Evolutionary conservation across 1,139 yeast genomes (phyloP).

Genomic region (Debaryomyces subglobosus): DNA sequence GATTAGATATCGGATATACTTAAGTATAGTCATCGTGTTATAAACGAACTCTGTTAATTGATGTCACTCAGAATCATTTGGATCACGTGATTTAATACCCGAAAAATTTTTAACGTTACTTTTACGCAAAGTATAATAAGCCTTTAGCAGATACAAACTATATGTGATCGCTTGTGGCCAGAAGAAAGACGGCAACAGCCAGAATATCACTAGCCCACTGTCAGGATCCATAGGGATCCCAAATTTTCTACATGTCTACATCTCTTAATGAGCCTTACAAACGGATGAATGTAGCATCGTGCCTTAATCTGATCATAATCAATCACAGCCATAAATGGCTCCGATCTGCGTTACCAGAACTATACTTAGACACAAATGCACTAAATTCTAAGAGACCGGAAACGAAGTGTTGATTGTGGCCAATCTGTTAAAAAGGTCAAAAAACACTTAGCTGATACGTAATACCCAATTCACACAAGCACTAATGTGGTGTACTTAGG

Average conservation of each 20-base stretch:
- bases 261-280: conserved; percentile 8
- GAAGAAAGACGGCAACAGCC: neutral
- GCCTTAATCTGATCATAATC: conserved; percentile 41
- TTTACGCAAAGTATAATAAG: neutral
- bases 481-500: conserved; percentile 37
- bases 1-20: neutral
- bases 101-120: conserved; percentile 2
- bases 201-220: neutral
- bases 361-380: conserved; percentile 31
- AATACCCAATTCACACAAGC: conserved; percentile 36
- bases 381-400: conserved; percentile 70
- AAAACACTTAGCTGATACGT: conserved; percentile 57
- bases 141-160: too few species aligned
- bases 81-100: neutral
- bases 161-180: neutral
- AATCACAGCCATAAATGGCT: conserved; percentile 20
- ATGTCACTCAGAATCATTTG: neutral
- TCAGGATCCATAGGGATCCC: neutral
- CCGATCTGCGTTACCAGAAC: conserved; percentile 29
- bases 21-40: neutral
- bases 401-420: conserved; percentile 74
- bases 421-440: conserved; percentile 63
- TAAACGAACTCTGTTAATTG: neutral
- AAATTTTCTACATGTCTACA: neutral
- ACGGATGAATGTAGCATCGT: conserved; percentile 48